These are phyloP conservation scores for Oryza glaberrima DNA, from an alignment of 176 grass and related monocot species.

Conservation along the genomic window DNA sequence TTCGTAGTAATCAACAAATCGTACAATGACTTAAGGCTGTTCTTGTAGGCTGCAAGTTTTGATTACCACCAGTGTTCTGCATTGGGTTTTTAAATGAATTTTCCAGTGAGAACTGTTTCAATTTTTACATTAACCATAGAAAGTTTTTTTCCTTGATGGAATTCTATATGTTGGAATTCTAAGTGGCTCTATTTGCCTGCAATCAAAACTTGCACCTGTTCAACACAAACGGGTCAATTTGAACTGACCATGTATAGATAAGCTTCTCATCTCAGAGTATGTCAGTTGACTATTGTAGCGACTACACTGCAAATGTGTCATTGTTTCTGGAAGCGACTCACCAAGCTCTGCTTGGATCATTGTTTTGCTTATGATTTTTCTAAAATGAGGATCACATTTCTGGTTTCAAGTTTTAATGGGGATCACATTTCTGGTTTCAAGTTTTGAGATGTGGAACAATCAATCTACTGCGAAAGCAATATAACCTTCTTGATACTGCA, in stretches of 20 bases:
- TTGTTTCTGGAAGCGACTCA: neutral
- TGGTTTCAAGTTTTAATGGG: neutral
- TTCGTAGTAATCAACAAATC: neutral
- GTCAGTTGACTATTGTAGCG: neutral
- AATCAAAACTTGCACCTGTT: neutral
- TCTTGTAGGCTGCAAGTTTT: neutral
- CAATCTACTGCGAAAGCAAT: conserved; percentile 18
- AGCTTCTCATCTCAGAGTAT: conserved; percentile 1
- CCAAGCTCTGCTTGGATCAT: neutral
- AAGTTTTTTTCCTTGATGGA: conserved; percentile 11
- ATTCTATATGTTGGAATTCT: neutral
- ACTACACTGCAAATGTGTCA: neutral
- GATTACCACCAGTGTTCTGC: neutral
- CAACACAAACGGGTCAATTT: neutral
- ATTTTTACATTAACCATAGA: neutral
- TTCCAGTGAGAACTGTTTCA: conserved; percentile 3
- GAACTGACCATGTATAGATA: neutral
- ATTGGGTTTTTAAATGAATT: neutral
- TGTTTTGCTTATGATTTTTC: neutral
- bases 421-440: neutral
- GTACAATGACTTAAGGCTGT: neutral
- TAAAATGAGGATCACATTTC: neutral
- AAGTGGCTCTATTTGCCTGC: neutral
- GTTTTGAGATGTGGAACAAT: neutral
- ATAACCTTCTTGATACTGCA: conserved; percentile 15